Conservation (phyloP, 106 monocot species). For the Alisma plantagoaquatica region DNA sequence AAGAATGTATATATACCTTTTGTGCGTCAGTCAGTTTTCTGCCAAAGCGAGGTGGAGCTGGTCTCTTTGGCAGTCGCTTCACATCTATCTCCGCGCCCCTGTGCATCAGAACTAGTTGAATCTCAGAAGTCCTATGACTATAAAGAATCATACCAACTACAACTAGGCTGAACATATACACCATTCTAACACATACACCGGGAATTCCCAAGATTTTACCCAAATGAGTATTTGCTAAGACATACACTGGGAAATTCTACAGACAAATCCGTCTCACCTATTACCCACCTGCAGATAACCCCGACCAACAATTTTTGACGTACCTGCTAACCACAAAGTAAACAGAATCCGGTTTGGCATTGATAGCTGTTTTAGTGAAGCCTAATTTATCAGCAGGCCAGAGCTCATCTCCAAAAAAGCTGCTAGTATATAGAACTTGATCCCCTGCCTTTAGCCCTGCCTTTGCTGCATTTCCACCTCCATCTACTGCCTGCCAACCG, state of each 20-base stretch:
- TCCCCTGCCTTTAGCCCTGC: conserved; percentile 80
- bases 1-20: no score
- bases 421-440: conserved; percentile 93
- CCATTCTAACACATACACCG: no score
- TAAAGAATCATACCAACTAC: no score
- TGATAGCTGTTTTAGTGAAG: conserved; percentile 92
- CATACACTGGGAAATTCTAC: no score
- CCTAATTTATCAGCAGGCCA: conserved; percentile 99
- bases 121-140: no score
- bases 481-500: conserved; percentile 56
- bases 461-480: conserved; percentile 89
- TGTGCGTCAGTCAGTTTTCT: conserved; percentile 73
- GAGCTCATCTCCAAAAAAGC: conserved; percentile 95
- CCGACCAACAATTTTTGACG: no score
- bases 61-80: conserved; percentile 83
- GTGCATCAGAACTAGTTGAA: no score
- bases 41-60: conserved; percentile 94
- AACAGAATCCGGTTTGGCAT: conserved; percentile 94
- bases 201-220: no score
- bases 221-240: no score
- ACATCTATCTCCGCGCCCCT: conserved; percentile 93
- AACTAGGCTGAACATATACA: no score
- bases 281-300: no score
- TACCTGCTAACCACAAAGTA: conserved; percentile 99
- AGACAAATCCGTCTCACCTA: no score